Evolutionary conservation across 768 basidiomycete genomes (phyloP).

Genomic region (Suillus brevipes): DNA sequence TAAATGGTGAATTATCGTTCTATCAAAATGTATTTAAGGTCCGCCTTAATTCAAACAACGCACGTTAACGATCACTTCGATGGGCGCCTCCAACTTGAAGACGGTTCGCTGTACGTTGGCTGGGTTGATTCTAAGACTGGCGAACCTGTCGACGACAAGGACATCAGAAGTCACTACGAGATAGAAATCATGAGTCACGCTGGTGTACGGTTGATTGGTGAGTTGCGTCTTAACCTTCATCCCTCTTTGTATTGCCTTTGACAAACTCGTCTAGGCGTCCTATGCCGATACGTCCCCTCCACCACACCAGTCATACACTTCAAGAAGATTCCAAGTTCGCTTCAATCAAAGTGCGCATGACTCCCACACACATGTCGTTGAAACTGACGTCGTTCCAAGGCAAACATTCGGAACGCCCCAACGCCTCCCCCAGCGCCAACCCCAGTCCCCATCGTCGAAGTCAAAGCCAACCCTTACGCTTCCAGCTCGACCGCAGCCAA

Average conservation of each 20-base stretch:
- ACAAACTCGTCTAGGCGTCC: slow-evolving; percentile 14
- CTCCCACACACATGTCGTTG: background rate
- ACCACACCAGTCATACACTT: slow-evolving; percentile 20
- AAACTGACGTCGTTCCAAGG: slow-evolving; percentile 37
- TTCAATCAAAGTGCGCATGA: slow-evolving; percentile 71
- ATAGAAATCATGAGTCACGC: too few relatives aligned
- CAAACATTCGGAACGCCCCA: slow-evolving; percentile 76
- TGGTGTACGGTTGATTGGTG: too few relatives aligned
- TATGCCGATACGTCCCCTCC: slow-evolving; percentile 14
- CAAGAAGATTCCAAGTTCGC: slow-evolving; percentile 99
- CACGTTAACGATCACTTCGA: too few relatives aligned
- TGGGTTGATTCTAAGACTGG: too few relatives aligned
- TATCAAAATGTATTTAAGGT: too few relatives aligned
- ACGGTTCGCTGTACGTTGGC: too few relatives aligned
- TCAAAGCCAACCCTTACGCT: slow-evolving; percentile 76
- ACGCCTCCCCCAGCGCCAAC: slow-evolving; percentile 53
- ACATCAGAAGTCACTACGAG: too few relatives aligned
- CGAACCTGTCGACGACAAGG: too few relatives aligned
- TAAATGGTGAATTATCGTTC: too few relatives aligned
- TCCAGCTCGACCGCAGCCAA: slow-evolving; percentile 45
- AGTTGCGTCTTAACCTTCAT: too few relatives aligned
- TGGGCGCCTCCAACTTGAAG: too few relatives aligned
- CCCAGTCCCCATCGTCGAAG: slow-evolving; percentile 40
- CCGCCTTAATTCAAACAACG: too few relatives aligned
- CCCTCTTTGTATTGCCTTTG: slow-evolving; percentile 9